phyloP scores from a whole-genome alignment of 1,284 basidiomycete genomes.

The Microbotryum lychnidis-dioicae region DNA sequence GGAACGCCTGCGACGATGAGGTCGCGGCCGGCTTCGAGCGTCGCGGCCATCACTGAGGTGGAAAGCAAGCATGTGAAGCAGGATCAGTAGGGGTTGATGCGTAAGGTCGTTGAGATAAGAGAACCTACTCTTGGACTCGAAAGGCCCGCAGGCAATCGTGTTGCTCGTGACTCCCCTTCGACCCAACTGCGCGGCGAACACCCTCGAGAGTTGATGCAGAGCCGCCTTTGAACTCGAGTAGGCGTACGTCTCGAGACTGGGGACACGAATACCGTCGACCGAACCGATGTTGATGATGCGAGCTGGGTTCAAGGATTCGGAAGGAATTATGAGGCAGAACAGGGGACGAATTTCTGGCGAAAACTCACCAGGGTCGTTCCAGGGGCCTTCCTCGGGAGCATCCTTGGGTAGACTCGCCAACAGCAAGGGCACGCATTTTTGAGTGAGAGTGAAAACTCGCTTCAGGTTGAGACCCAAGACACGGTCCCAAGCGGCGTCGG shows the following conservation, averaged over 20 bases:
- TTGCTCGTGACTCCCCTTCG: slow-evolving; percentile 58
- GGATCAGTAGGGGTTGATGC: neutral
- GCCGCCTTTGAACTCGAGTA: slow-evolving; percentile 61
- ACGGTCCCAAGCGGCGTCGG: slow-evolving; percentile 45
- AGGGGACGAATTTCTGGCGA: slow-evolving; percentile 46
- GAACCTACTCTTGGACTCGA: slow-evolving; percentile 17
- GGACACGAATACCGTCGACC: slow-evolving; percentile 37
- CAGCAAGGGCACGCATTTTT: slow-evolving; percentile 54
- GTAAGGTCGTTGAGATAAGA: too few species aligned
- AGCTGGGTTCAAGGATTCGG: neutral
- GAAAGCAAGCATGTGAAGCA: slow-evolving; percentile 35
- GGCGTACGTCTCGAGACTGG: slow-evolving; percentile 57
- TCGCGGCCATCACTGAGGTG: slow-evolving; percentile 53
- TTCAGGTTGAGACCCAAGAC: slow-evolving; percentile 59
- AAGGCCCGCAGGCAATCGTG: slow-evolving; percentile 57
- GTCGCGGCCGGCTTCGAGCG: slow-evolving; percentile 49
- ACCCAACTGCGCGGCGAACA: slow-evolving; percentile 55
- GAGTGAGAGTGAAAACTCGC: slow-evolving; percentile 61
- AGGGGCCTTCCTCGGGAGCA: slow-evolving; percentile 43
- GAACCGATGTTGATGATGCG: slow-evolving; percentile 36
- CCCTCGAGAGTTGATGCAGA: slow-evolving; percentile 55
- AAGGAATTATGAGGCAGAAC: neutral
- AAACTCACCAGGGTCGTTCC: slow-evolving; percentile 46
- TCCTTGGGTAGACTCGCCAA: slow-evolving; percentile 44
- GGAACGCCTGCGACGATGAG: slow-evolving; percentile 48